These are phyloP conservation scores for Crithidia brevicula DNA, from an alignment of 208 protist genomes.

Conservation along the genomic window DNA sequence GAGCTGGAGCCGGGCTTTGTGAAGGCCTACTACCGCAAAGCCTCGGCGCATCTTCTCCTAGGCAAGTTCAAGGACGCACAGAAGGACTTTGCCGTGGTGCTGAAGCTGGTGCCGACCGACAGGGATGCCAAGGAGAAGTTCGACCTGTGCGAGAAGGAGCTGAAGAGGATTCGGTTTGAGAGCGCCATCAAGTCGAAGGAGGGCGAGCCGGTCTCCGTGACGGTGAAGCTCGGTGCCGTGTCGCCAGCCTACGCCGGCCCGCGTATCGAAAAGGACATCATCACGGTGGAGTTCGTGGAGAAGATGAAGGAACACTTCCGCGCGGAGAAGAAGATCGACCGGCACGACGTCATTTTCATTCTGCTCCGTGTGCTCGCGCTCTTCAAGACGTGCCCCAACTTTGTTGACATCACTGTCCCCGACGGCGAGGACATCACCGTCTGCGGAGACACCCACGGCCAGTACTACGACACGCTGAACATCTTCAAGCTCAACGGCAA, in stretches of 20 bases:
- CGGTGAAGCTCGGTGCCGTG: conserved; percentile 78
- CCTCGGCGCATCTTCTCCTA: conserved; percentile 93
- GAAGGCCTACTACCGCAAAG: conserved; percentile 98
- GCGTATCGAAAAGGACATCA: conserved; percentile 64
- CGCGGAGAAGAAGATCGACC: conserved; percentile 83
- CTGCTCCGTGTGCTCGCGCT: conserved; percentile 79
- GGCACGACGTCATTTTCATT: conserved; percentile 86
- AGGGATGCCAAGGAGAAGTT: conserved; percentile 91
- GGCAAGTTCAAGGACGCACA: conserved; percentile 96
- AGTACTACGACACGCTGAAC: conserved; percentile 98
- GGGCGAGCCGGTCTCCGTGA: conserved; percentile 62
- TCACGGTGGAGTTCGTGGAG: conserved; percentile 85
- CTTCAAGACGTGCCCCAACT: conserved; percentile 86
- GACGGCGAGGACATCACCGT: conserved; percentile 94
- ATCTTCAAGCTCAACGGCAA: conserved; percentile 95
- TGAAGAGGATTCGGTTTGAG: conserved; percentile 94
- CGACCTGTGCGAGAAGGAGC: conserved; percentile 94
- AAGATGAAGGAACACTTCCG: conserved; percentile 82
- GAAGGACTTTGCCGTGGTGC: conserved; percentile 90
- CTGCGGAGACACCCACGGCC: conserved; percentile 99
- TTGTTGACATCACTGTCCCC: conserved; percentile 88
- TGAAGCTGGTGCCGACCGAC: conserved; percentile 92
- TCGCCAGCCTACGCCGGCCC: conserved; percentile 73
- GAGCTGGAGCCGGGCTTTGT: conserved; percentile 93
- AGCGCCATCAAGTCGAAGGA: conserved; percentile 94